Percentiles rank a stretch among this genome's conserved stretches.
Conservation (phyloP, 441 rosid species). For the Viola pubescens region DNA sequence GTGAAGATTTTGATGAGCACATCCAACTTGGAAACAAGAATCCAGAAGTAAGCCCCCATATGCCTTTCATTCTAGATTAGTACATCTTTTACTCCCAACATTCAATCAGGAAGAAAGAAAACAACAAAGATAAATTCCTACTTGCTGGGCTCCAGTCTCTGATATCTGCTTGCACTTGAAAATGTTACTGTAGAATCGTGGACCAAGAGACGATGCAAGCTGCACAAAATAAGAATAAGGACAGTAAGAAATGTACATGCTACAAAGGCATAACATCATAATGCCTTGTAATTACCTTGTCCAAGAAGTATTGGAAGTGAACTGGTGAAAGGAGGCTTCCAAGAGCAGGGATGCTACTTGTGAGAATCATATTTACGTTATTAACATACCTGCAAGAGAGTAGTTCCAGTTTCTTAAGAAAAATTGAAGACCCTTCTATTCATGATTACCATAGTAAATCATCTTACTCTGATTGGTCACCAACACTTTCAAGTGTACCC, state of each 20-base stretch:
- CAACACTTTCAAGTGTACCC: constrained; percentile 97
- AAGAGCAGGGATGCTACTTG: constrained; percentile 71
- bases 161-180: constrained; percentile 98
- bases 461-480: constrained; percentile 93
- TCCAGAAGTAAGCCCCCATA: too few species aligned
- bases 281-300: constrained; percentile 53
- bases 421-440: constrained; percentile 3
- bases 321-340: constrained; percentile 86
- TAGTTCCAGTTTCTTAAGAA: constrained; percentile 12
- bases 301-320: constrained; percentile 92
- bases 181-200: constrained; percentile 84
- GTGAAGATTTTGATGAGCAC: too few species aligned
- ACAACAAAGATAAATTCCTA: constrained; percentile 17
- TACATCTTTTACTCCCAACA: too few species aligned
- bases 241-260: not conserved
- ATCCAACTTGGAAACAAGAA: too few species aligned
- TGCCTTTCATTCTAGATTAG: too few species aligned
- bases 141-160: constrained; percentile 99
- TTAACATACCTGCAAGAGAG: constrained; percentile 77
- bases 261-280: not conserved
- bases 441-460: constrained; percentile 14
- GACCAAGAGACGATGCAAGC: constrained; percentile 98
- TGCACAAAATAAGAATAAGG: constrained; percentile 29
- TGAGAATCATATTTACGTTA: constrained; percentile 70
- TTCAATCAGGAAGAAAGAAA: not conserved